Evolutionary conservation across 148 eudicot genomes (phyloP).

Genomic region (Camellia japonica): DNA sequence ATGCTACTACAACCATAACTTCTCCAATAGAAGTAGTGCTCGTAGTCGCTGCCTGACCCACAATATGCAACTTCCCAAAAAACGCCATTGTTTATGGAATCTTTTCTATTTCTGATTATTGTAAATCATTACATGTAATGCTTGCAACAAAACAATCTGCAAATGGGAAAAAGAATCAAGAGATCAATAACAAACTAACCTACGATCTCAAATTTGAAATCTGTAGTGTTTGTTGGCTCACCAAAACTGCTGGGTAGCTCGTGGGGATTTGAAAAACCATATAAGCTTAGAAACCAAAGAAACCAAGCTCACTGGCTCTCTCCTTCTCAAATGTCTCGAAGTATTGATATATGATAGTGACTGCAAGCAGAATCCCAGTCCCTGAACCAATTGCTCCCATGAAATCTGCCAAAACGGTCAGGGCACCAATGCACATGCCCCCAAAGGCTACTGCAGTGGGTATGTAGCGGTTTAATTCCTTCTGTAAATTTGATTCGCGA

Average conservation of each 20-base stretch:
- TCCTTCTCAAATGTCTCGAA: conserved; percentile 92
- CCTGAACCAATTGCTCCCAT: conserved; percentile 64
- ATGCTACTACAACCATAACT: too few species aligned
- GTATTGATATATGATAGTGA: too few species aligned
- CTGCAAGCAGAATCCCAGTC: too few species aligned
- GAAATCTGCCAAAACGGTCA: conserved; percentile 84
- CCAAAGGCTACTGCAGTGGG: conserved; percentile 90
- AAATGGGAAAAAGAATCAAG: too few species aligned
- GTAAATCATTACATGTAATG: too few species aligned
- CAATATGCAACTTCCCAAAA: too few species aligned
- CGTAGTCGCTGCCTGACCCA: too few species aligned
- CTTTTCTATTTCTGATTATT: too few species aligned
- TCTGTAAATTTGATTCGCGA: conserved; percentile 74
- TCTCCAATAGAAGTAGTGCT: too few species aligned
- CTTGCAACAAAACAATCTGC: too few species aligned
- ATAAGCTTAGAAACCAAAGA: conserved; percentile 60
- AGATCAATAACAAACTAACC: background rate
- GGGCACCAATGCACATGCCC: conserved; percentile 83
- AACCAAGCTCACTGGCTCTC: conserved; percentile 78
- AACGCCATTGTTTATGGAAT: too few species aligned
- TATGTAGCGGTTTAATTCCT: conserved; percentile 86
- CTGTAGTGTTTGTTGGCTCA: background rate
- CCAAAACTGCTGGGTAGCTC: background rate
- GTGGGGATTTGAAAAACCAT: background rate
- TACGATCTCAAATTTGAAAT: background rate